phyloP scores from a whole-genome alignment of 2,329 filamentous ascomycete species.

The Colletotrichum neosansevieriae region DNA sequence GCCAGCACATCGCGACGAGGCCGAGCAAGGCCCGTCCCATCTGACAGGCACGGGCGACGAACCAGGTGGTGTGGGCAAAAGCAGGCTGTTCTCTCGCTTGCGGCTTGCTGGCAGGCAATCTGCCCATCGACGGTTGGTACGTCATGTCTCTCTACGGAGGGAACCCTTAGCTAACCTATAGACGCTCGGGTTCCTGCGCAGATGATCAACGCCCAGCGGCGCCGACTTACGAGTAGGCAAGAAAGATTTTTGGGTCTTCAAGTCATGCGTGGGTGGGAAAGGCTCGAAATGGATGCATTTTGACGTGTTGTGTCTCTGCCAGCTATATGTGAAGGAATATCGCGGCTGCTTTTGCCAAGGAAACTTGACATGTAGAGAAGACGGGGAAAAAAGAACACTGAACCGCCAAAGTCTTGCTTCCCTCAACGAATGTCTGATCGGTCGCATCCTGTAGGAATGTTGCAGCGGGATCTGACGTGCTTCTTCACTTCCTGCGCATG shows the following conservation, averaged over 20 bases:
- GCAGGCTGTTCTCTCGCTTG: neutral
- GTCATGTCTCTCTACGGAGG: slow-evolving; percentile 16
- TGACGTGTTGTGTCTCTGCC: slow-evolving; percentile 26
- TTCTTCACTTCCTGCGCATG: slow-evolving; percentile 8
- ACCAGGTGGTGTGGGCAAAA: slow-evolving; percentile 7
- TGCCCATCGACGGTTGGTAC: slow-evolving; percentile 27
- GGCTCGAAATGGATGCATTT: neutral
- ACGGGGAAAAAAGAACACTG: neutral
- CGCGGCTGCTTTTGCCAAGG: neutral
- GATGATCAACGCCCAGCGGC: slow-evolving; percentile 43
- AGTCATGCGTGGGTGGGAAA: slow-evolving; percentile 27
- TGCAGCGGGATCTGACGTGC: slow-evolving; percentile 4
- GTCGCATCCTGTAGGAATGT: slow-evolving; percentile 9
- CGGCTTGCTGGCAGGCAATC: slow-evolving; percentile 4
- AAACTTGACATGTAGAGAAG: slow-evolving; percentile 3
- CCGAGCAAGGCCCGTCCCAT: slow-evolving; percentile 38
- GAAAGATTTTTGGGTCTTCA: slow-evolving; percentile 2
- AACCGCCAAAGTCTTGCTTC: slow-evolving; percentile 3
- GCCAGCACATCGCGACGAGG: slow-evolving; percentile 37
- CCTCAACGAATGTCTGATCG: slow-evolving; percentile 4
- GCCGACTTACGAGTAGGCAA: slow-evolving; percentile 8
- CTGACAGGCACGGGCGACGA: slow-evolving; percentile 27
- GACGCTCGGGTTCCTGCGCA: slow-evolving; percentile 48
- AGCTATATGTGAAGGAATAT: neutral
- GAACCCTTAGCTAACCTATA: slow-evolving; percentile 25